Conservation (phyloP, 208 protist species). For the Trichomonas gallinae region DNA sequence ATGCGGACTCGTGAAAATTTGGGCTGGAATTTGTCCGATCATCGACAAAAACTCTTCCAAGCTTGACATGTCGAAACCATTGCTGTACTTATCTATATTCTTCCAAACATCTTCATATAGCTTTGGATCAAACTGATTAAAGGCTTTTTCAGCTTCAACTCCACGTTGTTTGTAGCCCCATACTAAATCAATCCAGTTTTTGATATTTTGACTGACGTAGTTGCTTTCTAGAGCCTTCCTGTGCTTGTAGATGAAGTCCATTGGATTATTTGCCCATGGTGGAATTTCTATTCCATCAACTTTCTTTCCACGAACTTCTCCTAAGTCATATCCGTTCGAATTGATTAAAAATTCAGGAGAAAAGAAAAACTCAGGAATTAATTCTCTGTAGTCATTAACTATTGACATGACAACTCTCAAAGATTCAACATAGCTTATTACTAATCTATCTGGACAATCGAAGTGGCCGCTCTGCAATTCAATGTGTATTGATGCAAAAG, state of each 20-base stretch:
- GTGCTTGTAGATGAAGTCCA: neutral
- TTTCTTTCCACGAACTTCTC: neutral
- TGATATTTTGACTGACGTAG: neutral
- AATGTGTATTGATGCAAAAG: neutral
- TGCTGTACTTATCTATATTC: neutral
- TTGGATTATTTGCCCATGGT: neutral
- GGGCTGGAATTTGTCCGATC: neutral
- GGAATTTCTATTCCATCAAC: neutral
- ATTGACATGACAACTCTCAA: neutral
- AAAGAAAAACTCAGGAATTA: slow-evolving; percentile 17
- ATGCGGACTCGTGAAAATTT: neutral
- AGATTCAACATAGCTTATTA: neutral
- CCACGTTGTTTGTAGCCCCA: slow-evolving; percentile 16
- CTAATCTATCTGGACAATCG: neutral
- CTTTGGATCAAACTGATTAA: neutral
- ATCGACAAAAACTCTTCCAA: neutral
- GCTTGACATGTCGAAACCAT: neutral
- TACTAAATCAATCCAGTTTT: neutral
- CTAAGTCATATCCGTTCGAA: neutral
- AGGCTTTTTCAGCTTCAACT: neutral
- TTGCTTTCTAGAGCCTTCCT: neutral
- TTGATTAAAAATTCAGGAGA: neutral
- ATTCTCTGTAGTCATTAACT: neutral
- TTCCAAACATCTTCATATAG: neutral
- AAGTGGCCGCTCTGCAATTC: neutral